These are phyloP conservation scores for Sambucus nigra DNA, from an alignment of 129 eudicot genomes.

Conservation along the genomic window DNA sequence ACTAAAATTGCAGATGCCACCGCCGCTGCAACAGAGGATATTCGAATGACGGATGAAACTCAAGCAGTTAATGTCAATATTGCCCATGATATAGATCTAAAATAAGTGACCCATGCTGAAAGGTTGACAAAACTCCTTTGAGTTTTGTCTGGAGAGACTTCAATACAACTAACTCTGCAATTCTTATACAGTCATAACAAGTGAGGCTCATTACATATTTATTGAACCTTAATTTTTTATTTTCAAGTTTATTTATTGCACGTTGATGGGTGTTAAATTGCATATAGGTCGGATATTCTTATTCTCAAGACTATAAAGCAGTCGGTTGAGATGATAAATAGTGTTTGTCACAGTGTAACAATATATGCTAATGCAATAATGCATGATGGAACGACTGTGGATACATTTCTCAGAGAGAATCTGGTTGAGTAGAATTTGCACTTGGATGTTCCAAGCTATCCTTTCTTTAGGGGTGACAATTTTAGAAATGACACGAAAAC, in stretches of 20 bases:
- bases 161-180: constrained; percentile 84
- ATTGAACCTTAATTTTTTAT: background rate
- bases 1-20: constrained; percentile 20
- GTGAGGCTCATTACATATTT: constrained; percentile 40
- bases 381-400: constrained; percentile 99
- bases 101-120: constrained; percentile 66
- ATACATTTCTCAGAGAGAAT: constrained; percentile 93
- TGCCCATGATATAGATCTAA: constrained; percentile 41
- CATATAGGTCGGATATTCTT: constrained; percentile 82
- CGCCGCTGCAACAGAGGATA: constrained; percentile 49
- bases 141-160: constrained; percentile 91
- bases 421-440: constrained; percentile 41
- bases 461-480: too few relatives aligned
- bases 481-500: too few relatives aligned
- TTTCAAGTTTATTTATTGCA: background rate
- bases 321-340: constrained; percentile 95
- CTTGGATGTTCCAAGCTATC: background rate
- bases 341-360: constrained; percentile 98
- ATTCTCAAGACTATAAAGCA: constrained; percentile 93
- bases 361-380: constrained; percentile 92
- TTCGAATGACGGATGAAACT: constrained; percentile 67
- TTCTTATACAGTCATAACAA: constrained; percentile 90
- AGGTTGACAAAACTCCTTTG: constrained; percentile 69
- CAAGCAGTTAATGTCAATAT: constrained; percentile 23
- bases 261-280: background rate